These are phyloP conservation scores for Lathyrus oleraceus DNA, from an alignment of 306 rosid genomes.

Conservation along the genomic window DNA sequence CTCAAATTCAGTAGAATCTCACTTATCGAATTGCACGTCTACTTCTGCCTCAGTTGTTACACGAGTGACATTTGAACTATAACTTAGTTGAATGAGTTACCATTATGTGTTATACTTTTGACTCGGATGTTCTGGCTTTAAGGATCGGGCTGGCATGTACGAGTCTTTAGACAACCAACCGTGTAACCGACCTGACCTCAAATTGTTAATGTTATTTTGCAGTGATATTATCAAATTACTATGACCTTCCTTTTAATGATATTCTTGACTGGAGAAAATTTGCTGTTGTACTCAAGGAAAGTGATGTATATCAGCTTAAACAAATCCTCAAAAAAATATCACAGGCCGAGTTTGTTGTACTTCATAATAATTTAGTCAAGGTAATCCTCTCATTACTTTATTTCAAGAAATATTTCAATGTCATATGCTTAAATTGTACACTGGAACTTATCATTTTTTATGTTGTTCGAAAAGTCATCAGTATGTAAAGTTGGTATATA, in stretches of 20 bases:
- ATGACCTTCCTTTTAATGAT: constrained; percentile 95
- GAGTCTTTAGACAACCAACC: constrained; percentile 16
- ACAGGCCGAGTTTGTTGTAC: constrained; percentile 59
- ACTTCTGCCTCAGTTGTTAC: not conserved
- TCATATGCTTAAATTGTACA: not conserved
- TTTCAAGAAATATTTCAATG: not conserved
- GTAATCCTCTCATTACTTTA: constrained; percentile 42
- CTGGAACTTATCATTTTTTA: not conserved
- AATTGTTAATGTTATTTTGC: constrained; percentile 48
- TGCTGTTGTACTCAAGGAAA: constrained; percentile 75
- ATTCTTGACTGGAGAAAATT: constrained; percentile 91
- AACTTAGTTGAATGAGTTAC: constrained; percentile 8
- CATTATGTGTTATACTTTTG: not conserved
- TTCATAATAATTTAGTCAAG: constrained; percentile 76
- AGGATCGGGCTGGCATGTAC: constrained; percentile 7
- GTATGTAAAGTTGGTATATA: not conserved
- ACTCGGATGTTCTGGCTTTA: constrained; percentile 25
- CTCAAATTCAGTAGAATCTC: constrained; percentile 24
- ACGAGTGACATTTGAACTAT: constrained; percentile 14
- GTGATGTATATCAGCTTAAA: constrained; percentile 81
- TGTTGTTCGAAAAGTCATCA: not conserved
- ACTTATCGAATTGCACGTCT: not conserved
- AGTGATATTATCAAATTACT: constrained; percentile 91
- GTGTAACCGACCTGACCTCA: constrained; percentile 34
- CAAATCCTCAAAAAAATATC: constrained; percentile 78